Percentiles rank a stretch among this genome's conserved stretches.
Conservation (phyloP, 352 stramenopile species). For the Globisporangium viniferum region DNA sequence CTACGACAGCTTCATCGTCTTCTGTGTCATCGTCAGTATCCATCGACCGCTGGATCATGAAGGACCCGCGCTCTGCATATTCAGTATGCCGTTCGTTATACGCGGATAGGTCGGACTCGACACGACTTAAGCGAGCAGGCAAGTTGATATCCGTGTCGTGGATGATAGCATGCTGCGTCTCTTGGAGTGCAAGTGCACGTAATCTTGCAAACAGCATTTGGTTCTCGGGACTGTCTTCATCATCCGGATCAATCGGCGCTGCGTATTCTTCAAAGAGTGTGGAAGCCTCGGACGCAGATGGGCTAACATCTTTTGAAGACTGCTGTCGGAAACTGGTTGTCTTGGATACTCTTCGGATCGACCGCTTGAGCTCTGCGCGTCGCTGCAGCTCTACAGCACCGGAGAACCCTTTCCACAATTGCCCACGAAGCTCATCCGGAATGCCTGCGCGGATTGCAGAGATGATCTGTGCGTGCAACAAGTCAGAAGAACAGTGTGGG, state of each 20-base stretch:
- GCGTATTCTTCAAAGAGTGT: conserved; percentile 50
- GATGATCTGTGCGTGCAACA: conserved; percentile 41
- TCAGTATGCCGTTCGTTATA: conserved; percentile 41
- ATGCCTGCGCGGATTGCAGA: conserved; percentile 74
- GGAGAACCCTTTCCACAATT: conserved; percentile 76
- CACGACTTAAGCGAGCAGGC: conserved; percentile 12
- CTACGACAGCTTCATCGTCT: conserved; percentile 22
- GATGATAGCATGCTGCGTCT: conserved; percentile 20
- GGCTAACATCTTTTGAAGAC: not conserved
- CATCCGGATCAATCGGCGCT: conserved; percentile 34
- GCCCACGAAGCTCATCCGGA: conserved; percentile 67
- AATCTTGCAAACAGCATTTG: conserved; percentile 65
- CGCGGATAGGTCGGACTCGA: conserved; percentile 41
- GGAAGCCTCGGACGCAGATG: conserved; percentile 3
- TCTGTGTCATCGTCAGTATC: conserved; percentile 30
- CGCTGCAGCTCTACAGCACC: conserved; percentile 57
- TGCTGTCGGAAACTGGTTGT: conserved; percentile 30
- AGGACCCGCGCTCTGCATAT: conserved; percentile 26
- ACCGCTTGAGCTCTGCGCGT: conserved; percentile 53
- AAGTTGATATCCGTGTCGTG: conserved; percentile 7
- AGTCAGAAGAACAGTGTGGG: not conserved
- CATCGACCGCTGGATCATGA: conserved; percentile 24
- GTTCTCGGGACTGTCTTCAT: conserved; percentile 45
- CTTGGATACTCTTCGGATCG: conserved; percentile 53
- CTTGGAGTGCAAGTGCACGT: conserved; percentile 49